phyloP scores from a whole-genome alignment of 2,329 filamentous ascomycete genomes.

The Hypoxylon sp. region DNA sequence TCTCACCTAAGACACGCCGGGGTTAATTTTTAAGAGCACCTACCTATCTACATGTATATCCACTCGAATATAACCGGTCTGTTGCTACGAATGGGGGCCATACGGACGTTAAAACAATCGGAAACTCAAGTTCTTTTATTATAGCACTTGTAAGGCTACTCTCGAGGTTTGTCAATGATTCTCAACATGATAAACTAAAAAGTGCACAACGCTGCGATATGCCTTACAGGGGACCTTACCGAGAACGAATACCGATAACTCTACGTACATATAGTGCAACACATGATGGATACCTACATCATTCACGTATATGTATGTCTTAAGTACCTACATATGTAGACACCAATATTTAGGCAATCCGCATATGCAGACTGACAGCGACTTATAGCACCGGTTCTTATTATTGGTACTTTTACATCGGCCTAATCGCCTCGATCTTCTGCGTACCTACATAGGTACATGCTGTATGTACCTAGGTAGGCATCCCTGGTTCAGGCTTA shows the following conservation, averaged over 20 bases:
- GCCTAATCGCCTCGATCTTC: slow-evolving; percentile 1
- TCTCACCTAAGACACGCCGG: slow-evolving; percentile 24
- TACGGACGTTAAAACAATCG: not conserved
- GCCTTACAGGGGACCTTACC: slow-evolving; percentile 40
- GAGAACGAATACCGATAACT: slow-evolving; percentile 31
- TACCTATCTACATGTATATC: not conserved
- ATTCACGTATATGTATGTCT: slow-evolving; percentile 13
- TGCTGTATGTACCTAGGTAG: slow-evolving; percentile 7
- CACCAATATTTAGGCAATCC: not conserved
- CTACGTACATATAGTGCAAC: slow-evolving; percentile 4
- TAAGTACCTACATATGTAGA: slow-evolving; percentile 11
- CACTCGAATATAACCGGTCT: not conserved
- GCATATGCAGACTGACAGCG: slow-evolving; percentile 8
- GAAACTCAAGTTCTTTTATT: not conserved
- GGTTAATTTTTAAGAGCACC: not conserved
- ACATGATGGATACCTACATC: slow-evolving; percentile 20
- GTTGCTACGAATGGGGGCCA: too few relatives aligned
- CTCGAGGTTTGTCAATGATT: not conserved
- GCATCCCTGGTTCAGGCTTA: slow-evolving; percentile 20
- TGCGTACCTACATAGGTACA: slow-evolving; percentile 5
- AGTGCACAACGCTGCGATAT: slow-evolving; percentile 3
- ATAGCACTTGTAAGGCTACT: slow-evolving; percentile 14
- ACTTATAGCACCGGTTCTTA: not conserved
- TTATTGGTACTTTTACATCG: slow-evolving; percentile 20
- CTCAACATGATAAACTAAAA: slow-evolving; percentile 12